Percentiles rank a stretch among this genome's conserved stretches.
phyloP scores from a whole-genome alignment of 1,284 basidiomycete species.

The Cryptococcus wingfieldii region DNA sequence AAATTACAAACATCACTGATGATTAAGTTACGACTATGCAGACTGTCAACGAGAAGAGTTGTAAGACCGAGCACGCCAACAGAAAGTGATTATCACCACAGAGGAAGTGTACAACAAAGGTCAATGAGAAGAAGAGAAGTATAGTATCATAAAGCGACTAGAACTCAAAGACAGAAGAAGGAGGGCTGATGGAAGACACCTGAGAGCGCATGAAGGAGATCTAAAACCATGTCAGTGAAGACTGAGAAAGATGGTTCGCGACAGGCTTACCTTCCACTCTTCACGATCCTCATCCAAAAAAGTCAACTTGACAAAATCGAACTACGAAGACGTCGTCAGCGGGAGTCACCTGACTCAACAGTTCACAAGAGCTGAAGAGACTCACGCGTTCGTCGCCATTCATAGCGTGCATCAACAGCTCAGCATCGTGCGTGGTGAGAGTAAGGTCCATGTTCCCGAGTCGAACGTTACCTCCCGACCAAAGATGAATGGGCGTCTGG shows the following conservation, averaged over 20 bases:
- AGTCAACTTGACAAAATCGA: conserved; percentile 29
- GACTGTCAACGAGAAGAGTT: too few relatives aligned
- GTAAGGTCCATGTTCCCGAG: conserved; percentile 34
- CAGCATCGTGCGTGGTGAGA: conserved; percentile 21
- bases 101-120: too few relatives aligned
- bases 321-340: conserved; percentile 13
- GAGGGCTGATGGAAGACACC: background rate
- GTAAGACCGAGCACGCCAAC: too few relatives aligned
- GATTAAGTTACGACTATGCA: too few relatives aligned
- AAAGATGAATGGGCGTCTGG: conserved; percentile 31
- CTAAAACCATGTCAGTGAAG: conserved; percentile 5
- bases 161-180: conserved; percentile 22
- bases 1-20: too few relatives aligned
- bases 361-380: background rate
- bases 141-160: too few relatives aligned
- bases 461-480: conserved; percentile 41
- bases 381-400: conserved; percentile 31
- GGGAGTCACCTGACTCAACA: background rate
- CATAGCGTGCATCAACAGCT: conserved; percentile 29
- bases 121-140: too few relatives aligned
- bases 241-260: background rate
- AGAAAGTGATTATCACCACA: too few relatives aligned
- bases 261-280: conserved; percentile 39
- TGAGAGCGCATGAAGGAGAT: conserved; percentile 31
- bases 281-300: conserved; percentile 38